A percentile compares a stretch with the other conserved stretches of the same genome.
phyloP scores from a whole-genome alignment of 2,329 filamentous ascomycete genomes.

The Lachnellula hyalina region DNA sequence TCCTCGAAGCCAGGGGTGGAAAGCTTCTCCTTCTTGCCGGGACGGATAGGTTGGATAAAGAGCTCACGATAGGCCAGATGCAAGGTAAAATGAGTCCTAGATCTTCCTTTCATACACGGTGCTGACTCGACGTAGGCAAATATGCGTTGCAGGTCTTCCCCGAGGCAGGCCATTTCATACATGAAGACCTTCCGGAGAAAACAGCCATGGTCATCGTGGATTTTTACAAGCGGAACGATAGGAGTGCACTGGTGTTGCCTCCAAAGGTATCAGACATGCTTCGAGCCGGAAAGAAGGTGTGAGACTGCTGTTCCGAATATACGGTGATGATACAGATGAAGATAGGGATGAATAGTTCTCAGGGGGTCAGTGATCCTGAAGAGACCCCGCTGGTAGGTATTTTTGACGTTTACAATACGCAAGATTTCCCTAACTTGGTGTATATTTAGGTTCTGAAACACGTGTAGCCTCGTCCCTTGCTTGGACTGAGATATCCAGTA shows the following conservation, averaged over 20 bases:
- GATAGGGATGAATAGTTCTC: too few relatives aligned
- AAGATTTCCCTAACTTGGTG: too few relatives aligned
- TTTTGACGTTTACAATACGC: too few relatives aligned
- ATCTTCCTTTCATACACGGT: background rate
- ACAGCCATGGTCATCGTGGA: constrained; percentile 80
- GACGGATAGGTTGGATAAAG: constrained; percentile 84
- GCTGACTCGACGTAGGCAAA: constrained; percentile 54
- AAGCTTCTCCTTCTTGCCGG: constrained; percentile 83
- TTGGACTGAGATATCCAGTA: too few relatives aligned
- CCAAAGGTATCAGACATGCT: constrained; percentile 81
- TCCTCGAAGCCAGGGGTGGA: constrained; percentile 72
- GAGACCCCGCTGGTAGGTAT: too few relatives aligned
- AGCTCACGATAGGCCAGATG: constrained; percentile 95
- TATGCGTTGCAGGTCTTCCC: constrained; percentile 94
- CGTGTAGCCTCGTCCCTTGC: too few relatives aligned
- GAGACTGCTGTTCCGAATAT: background rate
- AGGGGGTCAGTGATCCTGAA: too few relatives aligned
- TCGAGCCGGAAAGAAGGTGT: constrained; percentile 55
- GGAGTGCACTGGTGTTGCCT: constrained; percentile 76
- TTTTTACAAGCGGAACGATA: constrained; percentile 88
- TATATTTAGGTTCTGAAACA: too few relatives aligned
- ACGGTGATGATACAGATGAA: too few relatives aligned
- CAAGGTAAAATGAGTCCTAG: constrained; percentile 55
- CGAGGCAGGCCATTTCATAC: constrained; percentile 92
- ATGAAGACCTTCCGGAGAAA: constrained; percentile 90